Conservation (phyloP, 306 rosid genomes). For the Pyrus communis region DNA sequence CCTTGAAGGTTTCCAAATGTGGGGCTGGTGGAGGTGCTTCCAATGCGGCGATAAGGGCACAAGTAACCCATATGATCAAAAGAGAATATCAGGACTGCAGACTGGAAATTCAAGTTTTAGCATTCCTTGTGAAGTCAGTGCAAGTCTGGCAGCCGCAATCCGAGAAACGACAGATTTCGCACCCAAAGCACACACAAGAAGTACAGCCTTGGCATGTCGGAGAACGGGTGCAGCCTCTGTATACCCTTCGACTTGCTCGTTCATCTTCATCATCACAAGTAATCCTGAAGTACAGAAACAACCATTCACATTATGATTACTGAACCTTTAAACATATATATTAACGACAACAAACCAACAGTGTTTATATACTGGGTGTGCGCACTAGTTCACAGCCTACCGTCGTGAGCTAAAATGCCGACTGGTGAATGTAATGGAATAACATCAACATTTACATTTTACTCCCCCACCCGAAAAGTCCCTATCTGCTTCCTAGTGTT, state of each 20-base stretch:
- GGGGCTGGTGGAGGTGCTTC: constrained; percentile 1
- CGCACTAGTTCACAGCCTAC: not conserved
- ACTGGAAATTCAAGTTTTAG: constrained; percentile 33
- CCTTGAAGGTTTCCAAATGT: not conserved
- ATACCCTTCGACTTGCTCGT: constrained; percentile 78
- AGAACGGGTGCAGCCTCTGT: constrained; percentile 72
- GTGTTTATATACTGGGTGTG: not conserved
- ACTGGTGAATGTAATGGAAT: not conserved
- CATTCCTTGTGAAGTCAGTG: constrained; percentile 81
- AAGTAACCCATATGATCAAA: constrained; percentile 12
- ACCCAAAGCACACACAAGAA: constrained; percentile 92
- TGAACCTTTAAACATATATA: not conserved
- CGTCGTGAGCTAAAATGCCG: not conserved
- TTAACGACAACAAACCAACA: not conserved
- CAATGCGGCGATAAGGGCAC: constrained; percentile 7
- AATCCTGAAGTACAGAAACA: constrained; percentile 35
- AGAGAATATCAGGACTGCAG: not conserved
- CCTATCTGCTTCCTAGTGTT: not conserved
- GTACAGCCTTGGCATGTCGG: constrained; percentile 95
- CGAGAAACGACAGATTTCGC: constrained; percentile 81
- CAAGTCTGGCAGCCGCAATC: constrained; percentile 98
- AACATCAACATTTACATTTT: not conserved
- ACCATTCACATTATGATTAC: not conserved
- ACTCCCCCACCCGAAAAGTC: not conserved
- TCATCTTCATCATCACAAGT: constrained; percentile 89